Base-by-base conservation (phyloP, 306 rosid species). In the Gastrolobium bilobum region DNA sequence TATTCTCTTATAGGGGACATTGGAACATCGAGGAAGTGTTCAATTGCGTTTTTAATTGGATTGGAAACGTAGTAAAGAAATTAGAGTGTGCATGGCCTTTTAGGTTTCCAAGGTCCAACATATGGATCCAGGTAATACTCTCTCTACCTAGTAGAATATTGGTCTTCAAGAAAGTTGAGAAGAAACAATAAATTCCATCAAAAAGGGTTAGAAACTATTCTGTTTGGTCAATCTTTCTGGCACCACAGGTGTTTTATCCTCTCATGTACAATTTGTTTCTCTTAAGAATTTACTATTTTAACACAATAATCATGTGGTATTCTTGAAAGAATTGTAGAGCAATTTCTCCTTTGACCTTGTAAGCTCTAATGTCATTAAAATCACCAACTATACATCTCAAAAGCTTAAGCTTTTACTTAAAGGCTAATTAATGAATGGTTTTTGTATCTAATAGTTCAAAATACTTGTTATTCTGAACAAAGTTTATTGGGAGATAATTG, bases 71-170 rank as follows among this genome's bases (percentile, higher is more conserved):
- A 44, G 69, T 31, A 14, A 40, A 58, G 58, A 58, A 43, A 35
- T 73, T 30, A 56, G 56, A 73, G 38, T 71, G 38, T 53, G 5
- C 76, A 52, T 30, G 14, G 30, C 40, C 31, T 3, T 53, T 71
- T 39, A 20, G 39, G 40, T 10, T 39, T 7, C 29, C 54, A 40
- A 73, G 8, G 57, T 11, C 31, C 33, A 42, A 33, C 14, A 9
- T 10, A 61, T 68, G 74, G 67, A 78, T 47, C 30, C 48, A 53
- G 76, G 76, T 68, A 67, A 56, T 67, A 5, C 48, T 54, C 59
- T 42, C 66, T 42, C 62, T 43, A 34, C 57, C 14, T 31, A 4
- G 3, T 60, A 14, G 69, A 58, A 31, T 52, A 43, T 4, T 74
- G 29, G 9, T 30, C 14, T 26, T 7, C 38, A 29, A 29, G 31